Evolutionary conservation across 805 yeast genomes (phyloP), one percentile per base, ranked within the genome.

Genomic region (Ogataea sp.): DNA sequence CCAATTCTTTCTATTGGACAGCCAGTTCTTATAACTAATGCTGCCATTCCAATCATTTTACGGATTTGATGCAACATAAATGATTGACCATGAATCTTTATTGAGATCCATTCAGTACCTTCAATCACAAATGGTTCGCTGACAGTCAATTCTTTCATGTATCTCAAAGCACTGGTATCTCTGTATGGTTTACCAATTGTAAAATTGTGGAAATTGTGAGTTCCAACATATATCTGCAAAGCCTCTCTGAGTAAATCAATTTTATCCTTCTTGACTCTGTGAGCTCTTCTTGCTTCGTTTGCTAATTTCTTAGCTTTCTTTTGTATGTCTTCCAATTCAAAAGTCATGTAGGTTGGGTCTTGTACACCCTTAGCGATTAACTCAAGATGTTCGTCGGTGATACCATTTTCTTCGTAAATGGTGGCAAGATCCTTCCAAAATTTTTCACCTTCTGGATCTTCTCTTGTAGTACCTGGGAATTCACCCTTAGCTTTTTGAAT

Each of bases 11-110:
- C 72, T 25, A 75, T 55, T 3, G 97, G 95, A 54, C 89, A 78
- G 10, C 95, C 93, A 16, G 93, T 80, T 55, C 98, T 74, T 18
- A 90, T 79, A 15, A 84, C 77, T 41, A 90, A 68, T 0, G 89
- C 76, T 1, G 95, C 95, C 94, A 90, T 82, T 18, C 96, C 90
- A 43, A 93, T 86, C 97, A 93, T 93, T 58, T 93, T 93, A 58
- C 98, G 79, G 55, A 93, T 93, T 70, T 90, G 98, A 64, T 90
- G 97, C 46, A 93, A 71, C 97, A 93, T 93, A 62, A 93, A 93
- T 3, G 96, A 86, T 64, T 93, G 98, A 7, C 98, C 98, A 59
- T 93, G 98, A 48, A 93, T 86, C 65, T 90, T 89, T 53, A 93
- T 82, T 2, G 96, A 85, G 2, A 86, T 73, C 98, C 98, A 93